These are phyloP conservation scores for Glaciozyma antarctica DNA, from an alignment of 768 basidiomycete species.

Conservation along the genomic window DNA sequence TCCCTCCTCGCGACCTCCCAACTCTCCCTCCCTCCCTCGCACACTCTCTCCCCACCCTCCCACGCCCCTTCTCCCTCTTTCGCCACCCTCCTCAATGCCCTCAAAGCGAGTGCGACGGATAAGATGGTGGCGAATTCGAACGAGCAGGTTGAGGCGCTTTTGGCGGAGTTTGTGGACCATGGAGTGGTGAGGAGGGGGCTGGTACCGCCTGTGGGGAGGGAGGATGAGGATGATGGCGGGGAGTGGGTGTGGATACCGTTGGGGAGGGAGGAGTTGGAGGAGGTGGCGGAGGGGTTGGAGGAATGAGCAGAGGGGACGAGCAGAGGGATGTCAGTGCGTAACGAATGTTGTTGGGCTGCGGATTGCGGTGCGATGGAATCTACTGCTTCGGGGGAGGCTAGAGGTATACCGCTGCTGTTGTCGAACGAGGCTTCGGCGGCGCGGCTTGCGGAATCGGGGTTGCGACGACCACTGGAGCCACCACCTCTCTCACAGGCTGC, in stretches of 20 bases:
- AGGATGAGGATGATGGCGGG: slow-evolving; percentile 31
- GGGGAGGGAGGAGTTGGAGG: slow-evolving; percentile 44
- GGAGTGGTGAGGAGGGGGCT: slow-evolving; percentile 55
- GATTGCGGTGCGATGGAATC: too few species aligned
- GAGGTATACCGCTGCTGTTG: too few species aligned
- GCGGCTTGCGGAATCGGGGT: too few species aligned
- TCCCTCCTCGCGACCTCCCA: slow-evolving; percentile 59
- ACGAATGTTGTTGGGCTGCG: too few species aligned
- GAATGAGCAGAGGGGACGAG: slow-evolving; percentile 12
- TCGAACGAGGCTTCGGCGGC: too few species aligned
- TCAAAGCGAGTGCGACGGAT: slow-evolving; percentile 66
- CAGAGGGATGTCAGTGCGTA: background rate
- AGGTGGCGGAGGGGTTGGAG: slow-evolving; percentile 36
- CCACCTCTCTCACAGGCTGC: too few species aligned
- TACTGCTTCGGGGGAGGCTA: too few species aligned
- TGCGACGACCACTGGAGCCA: too few species aligned
- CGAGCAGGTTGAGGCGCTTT: slow-evolving; percentile 64
- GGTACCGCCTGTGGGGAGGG: slow-evolving; percentile 35
- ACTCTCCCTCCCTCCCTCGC: slow-evolving; percentile 51
- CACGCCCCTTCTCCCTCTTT: slow-evolving; percentile 39
- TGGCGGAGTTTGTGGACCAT: slow-evolving; percentile 89
- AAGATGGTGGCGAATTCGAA: slow-evolving; percentile 84
- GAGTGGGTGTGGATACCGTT: slow-evolving; percentile 82
- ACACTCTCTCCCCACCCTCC: background rate
- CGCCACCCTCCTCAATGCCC: slow-evolving; percentile 55